Conservation (phyloP, 108 stramenopile genomes). For the Licmophora abbreviata region DNA sequence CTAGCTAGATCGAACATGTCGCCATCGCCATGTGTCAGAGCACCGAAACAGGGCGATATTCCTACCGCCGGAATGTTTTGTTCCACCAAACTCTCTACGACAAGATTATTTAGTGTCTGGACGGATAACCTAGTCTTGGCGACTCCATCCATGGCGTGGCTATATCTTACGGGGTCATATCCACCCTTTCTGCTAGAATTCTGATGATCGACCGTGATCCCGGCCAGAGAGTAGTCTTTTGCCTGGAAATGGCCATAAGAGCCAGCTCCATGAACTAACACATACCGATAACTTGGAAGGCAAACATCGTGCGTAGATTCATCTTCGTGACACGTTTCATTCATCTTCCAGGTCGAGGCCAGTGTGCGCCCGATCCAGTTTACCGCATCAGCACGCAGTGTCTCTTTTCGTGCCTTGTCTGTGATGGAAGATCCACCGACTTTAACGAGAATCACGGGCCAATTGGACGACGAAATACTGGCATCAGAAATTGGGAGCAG, state of each 20-base stretch:
- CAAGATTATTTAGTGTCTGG: constrained; percentile 50
- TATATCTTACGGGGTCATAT: not conserved
- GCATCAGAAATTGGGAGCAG: too few relatives aligned
- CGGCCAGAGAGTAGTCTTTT: constrained; percentile 51
- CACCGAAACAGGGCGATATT: constrained; percentile 69
- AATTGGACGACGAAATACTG: too few relatives aligned
- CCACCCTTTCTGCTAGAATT: not conserved
- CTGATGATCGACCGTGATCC: constrained; percentile 12
- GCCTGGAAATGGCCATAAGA: constrained; percentile 77
- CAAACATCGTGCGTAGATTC: constrained; percentile 9
- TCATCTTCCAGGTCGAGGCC: constrained; percentile 5
- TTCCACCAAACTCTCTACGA: constrained; percentile 34
- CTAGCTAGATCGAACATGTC: constrained; percentile 1
- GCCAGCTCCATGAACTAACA: constrained; percentile 75
- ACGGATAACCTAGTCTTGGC: constrained; percentile 55
- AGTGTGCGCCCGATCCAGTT: constrained; percentile 54
- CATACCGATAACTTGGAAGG: constrained; percentile 19
- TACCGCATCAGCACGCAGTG: constrained; percentile 31
- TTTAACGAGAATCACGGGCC: constrained; percentile 57
- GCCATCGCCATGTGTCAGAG: constrained; percentile 8
- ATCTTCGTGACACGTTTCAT: not conserved
- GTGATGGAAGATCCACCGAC: constrained; percentile 80
- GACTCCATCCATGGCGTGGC: constrained; percentile 36
- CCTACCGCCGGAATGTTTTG: constrained; percentile 54
- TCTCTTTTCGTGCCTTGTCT: constrained; percentile 52